Percentiles rank a stretch among this genome's conserved stretches.
Conservation (phyloP, 768 basidiomycete species). For the Phallus indusiatus region DNA sequence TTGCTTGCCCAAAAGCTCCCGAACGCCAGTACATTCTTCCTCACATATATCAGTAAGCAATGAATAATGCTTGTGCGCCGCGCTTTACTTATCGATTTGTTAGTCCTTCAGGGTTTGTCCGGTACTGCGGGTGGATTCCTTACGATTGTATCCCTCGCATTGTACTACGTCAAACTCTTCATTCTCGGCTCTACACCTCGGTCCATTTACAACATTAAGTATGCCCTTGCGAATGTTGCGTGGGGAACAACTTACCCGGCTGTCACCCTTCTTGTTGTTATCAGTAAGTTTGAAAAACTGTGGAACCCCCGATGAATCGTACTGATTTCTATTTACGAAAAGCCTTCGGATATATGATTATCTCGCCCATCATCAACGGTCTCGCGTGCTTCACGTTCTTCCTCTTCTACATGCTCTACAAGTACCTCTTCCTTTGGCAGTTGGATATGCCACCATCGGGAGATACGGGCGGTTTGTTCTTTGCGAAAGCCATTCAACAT, state of each 20-base stretch:
- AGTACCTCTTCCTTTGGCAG: conserved; percentile 75
- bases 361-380: conserved; percentile 90
- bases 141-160: conserved; percentile 57
- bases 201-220: conserved; percentile 77
- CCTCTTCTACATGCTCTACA: conserved; percentile 74
- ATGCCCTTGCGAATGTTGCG: conserved; percentile 49
- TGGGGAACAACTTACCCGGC: conserved; percentile 75
- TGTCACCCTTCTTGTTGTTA: conserved; percentile 73
- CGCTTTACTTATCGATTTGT: conserved; percentile 26
- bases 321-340: background rate
- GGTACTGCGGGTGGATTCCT: conserved; percentile 76
- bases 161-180: conserved; percentile 89
- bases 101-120: conserved; percentile 73
- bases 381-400: conserved; percentile 77
- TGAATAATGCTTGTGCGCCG: conserved; percentile 17
- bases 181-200: conserved; percentile 85
- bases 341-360: conserved; percentile 78
- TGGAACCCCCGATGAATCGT: background rate
- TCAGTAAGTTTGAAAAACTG: conserved; percentile 43
- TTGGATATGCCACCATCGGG: conserved; percentile 55
- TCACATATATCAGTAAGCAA: conserved; percentile 43
- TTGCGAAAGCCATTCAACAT: conserved; percentile 90
- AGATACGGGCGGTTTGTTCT: conserved; percentile 92
- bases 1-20: conserved; percentile 76
- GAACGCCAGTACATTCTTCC: conserved; percentile 79